Evolutionary conservation across 129 eudicot species (phyloP).

Genomic region (Daucus carota): DH1_v3.0 NC_030385.2:33636001-33636500

Average conservation of each 20-base stretch:
- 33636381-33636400: neutral
- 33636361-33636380: neutral
- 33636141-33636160: slow-evolving; percentile 85
- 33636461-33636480: neutral
- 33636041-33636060: neutral
- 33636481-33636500: neutral
- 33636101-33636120: slow-evolving; percentile 98
- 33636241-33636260: neutral
- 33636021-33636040: neutral
- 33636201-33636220: slow-evolving; percentile 91
- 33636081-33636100: slow-evolving; percentile 90
- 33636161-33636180: slow-evolving; percentile 90
- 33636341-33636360: neutral
- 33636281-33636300: neutral
- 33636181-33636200: slow-evolving; percentile 86
- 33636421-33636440: neutral
- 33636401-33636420: neutral
- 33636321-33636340: neutral
- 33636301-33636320: neutral
- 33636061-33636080: slow-evolving; percentile 48
- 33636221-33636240: neutral
- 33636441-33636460: neutral
- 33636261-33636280: neutral
- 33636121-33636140: slow-evolving; percentile 87
- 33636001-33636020: neutral